Evolutionary conservation across 2,329 filamentous ascomycete species (phyloP).

Genomic region (Trichophaea hybrida): DNA sequence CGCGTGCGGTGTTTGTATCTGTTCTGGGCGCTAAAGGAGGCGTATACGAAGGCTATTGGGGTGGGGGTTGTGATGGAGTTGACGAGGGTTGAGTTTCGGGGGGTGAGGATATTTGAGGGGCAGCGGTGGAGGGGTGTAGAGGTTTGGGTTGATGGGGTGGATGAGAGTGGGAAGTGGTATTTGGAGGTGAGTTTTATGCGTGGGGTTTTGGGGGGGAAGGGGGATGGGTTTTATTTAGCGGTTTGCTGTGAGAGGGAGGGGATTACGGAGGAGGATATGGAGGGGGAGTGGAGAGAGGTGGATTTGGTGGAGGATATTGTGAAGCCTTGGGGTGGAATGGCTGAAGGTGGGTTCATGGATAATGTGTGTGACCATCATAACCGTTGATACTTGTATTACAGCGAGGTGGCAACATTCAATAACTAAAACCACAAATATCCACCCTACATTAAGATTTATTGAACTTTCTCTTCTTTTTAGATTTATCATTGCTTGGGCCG

Average conservation of each 20-base stretch:
- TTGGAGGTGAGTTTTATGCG: slow-evolving; percentile 16
- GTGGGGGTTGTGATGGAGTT: slow-evolving; percentile 25
- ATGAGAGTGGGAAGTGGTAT: slow-evolving; percentile 14
- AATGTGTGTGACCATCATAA: not conserved
- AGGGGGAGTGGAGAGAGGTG: slow-evolving; percentile 22
- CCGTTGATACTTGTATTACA: not conserved
- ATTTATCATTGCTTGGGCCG: slow-evolving; percentile 33
- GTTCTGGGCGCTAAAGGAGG: slow-evolving; percentile 26
- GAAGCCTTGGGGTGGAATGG: not conserved
- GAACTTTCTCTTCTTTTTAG: slow-evolving; percentile 3
- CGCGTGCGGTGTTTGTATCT: slow-evolving; percentile 23
- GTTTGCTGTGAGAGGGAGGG: slow-evolving; percentile 18
- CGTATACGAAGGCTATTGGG: slow-evolving; percentile 27
- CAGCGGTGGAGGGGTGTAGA: slow-evolving; percentile 13
- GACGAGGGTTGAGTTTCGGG: slow-evolving; percentile 23
- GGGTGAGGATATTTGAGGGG: slow-evolving; percentile 11
- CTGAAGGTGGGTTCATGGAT: not conserved
- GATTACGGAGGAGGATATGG: slow-evolving; percentile 14
- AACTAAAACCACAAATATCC: not conserved
- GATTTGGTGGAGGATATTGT: slow-evolving; percentile 18
- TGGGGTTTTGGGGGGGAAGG: slow-evolving; percentile 7
- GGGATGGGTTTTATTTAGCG: slow-evolving; percentile 18
- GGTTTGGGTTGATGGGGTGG: slow-evolving; percentile 22
- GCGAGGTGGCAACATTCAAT: not conserved
- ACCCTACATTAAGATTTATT: not conserved